A percentile compares a stretch with the other conserved stretches of the same genome.
These are phyloP conservation scores for Eimeria zaria DNA, from an alignment of 169 alveolate genomes.

Conservation along the genomic window DNA sequence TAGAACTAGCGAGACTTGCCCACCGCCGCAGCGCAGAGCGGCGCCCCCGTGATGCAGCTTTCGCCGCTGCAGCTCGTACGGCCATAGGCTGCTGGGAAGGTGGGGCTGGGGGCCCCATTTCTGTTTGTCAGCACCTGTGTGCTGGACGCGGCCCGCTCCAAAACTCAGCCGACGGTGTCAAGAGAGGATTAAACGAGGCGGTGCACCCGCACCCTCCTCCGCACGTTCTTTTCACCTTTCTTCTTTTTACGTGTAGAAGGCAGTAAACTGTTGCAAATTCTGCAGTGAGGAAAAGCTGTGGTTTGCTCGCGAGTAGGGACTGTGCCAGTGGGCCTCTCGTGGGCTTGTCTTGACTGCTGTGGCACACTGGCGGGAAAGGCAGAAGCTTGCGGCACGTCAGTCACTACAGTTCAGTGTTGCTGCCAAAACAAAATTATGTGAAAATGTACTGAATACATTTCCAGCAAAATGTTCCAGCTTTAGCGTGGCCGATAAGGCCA, in stretches of 20 bases:
- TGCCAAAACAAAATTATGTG: background rate
- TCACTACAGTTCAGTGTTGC: background rate
- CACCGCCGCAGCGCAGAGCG: constrained; percentile 23
- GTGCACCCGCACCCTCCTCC: constrained; percentile 6
- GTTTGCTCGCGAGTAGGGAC: background rate
- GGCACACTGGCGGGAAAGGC: background rate
- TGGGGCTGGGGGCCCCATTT: background rate
- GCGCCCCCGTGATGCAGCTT: constrained; percentile 62
- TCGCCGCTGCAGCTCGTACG: constrained; percentile 53
- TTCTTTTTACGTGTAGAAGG: background rate
- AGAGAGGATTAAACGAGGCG: background rate
- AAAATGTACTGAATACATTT: background rate
- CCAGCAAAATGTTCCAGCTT: background rate
- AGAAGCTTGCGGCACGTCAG: constrained; percentile 8
- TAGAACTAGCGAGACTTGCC: background rate
- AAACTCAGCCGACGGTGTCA: background rate
- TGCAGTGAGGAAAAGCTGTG: background rate
- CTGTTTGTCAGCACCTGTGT: background rate
- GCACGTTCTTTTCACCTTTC: background rate
- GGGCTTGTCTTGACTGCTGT: background rate
- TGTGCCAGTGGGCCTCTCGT: background rate
- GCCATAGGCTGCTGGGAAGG: constrained; percentile 12
- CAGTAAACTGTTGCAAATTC: background rate
- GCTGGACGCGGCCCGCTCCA: background rate
- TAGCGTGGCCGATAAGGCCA: constrained; percentile 12